Conservation (phyloP, 176 grass and related monocot genomes). For the Triticum monococcum region DNA sequence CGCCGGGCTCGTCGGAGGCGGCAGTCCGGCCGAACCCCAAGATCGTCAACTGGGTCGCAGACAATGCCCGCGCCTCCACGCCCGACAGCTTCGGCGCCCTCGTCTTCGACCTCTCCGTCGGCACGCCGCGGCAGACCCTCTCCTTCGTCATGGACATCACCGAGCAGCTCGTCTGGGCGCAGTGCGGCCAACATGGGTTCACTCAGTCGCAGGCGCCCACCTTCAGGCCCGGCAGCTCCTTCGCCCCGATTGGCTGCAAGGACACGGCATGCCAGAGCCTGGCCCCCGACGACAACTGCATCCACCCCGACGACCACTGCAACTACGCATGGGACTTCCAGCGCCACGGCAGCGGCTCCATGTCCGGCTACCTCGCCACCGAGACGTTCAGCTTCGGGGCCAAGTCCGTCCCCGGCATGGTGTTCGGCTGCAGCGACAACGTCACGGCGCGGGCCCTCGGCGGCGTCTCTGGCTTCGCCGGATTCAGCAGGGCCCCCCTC, state of each 20-base stretch:
- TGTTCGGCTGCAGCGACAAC: neutral
- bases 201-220: neutral
- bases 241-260: neutral
- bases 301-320: neutral
- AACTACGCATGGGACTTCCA: no score
- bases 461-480: neutral
- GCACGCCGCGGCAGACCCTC: neutral
- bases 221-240: neutral
- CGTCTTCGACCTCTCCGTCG: neutral
- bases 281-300: no score
- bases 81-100: no score
- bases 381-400: neutral
- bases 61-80: no score
- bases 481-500: no score
- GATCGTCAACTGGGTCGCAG: no score
- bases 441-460: neutral
- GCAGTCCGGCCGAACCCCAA: no score
- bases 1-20: no score
- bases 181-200: neutral
- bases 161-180: slow-evolving; percentile 8
- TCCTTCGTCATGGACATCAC: neutral
- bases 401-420: neutral
- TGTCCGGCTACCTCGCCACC: neutral
- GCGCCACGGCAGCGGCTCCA: neutral
- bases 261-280: no score